Conservation (phyloP, 169 alveolate genomes). For the Babesia divergens region DNA sequence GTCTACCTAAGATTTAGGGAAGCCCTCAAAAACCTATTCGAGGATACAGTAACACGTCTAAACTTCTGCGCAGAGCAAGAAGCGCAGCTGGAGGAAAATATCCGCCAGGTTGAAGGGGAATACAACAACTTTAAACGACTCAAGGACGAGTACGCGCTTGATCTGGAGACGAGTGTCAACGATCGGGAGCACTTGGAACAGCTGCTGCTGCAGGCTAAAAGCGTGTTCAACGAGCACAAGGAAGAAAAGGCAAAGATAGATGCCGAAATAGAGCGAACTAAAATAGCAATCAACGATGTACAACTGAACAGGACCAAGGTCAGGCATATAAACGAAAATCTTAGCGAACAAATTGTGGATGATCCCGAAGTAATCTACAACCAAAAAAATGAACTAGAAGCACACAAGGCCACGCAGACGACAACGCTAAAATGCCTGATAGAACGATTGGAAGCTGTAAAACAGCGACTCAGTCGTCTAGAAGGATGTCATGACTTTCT, state of each 20-base stretch:
- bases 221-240: slow-evolving; percentile 46
- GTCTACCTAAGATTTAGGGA: slow-evolving; percentile 56
- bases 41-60: slow-evolving; percentile 24
- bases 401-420: slow-evolving; percentile 1
- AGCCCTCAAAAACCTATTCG: slow-evolving; percentile 44
- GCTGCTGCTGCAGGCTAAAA: slow-evolving; percentile 28
- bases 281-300: slow-evolving; percentile 24
- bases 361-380: slow-evolving; percentile 33
- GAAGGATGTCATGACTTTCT: slow-evolving; percentile 2
- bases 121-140: slow-evolving; percentile 21
- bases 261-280: slow-evolving; percentile 19
- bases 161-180: background rate
- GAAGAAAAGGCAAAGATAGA: slow-evolving; percentile 39
- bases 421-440: slow-evolving; percentile 7
- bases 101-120: slow-evolving; percentile 16
- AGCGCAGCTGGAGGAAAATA: slow-evolving; percentile 19
- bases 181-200: slow-evolving; percentile 32
- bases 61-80: slow-evolving; percentile 51
- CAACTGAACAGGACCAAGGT: slow-evolving; percentile 35
- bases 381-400: slow-evolving; percentile 21
- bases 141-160: slow-evolving; percentile 14
- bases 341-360: slow-evolving; percentile 35
- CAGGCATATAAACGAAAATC: slow-evolving; percentile 21
- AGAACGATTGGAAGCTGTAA: background rate
- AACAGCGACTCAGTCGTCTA: background rate